These are phyloP conservation scores for Hortaea sp. DNA, from an alignment of 2,329 filamentous ascomycete genomes.

Conservation along the genomic window DNA sequence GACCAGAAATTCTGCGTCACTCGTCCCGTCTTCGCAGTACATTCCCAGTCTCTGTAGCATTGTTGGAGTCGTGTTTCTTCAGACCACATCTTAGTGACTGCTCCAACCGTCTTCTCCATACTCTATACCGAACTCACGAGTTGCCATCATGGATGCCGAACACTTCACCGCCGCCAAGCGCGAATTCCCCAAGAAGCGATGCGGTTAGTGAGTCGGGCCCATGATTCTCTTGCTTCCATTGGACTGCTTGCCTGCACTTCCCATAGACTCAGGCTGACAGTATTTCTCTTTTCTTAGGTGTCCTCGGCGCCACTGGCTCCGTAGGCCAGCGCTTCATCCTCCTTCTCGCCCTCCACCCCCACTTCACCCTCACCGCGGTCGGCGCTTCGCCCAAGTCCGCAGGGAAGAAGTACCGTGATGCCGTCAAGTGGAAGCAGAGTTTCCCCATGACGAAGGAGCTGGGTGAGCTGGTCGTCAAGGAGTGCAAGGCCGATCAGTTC, in stretches of 20 bases:
- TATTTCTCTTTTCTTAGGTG: constrained; percentile 31
- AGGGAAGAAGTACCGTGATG: constrained; percentile 90
- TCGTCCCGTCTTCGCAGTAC: too few species aligned
- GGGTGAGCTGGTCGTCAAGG: constrained; percentile 72
- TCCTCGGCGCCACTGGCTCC: constrained; percentile 85
- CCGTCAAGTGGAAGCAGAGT: constrained; percentile 89
- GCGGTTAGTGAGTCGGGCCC: constrained; percentile 32
- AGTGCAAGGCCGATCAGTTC: constrained; percentile 75
- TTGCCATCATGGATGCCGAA: constrained; percentile 31
- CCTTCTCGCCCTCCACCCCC: constrained; percentile 76
- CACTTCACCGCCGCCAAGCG: constrained; percentile 26
- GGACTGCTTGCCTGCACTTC: too few species aligned
- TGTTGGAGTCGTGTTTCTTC: too few species aligned
- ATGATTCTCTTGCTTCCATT: too few species aligned
- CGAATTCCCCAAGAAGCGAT: constrained; percentile 43
- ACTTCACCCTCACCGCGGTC: constrained; percentile 76
- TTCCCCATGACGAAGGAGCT: constrained; percentile 66
- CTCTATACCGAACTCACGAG: too few species aligned
- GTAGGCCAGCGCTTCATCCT: constrained; percentile 95
- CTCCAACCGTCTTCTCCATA: too few species aligned
- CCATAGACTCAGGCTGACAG: too few species aligned
- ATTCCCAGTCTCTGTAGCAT: too few species aligned
- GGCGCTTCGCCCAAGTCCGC: constrained; percentile 83
- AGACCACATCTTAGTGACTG: too few species aligned
- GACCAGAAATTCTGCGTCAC: too few species aligned